phyloP scores from a whole-genome alignment of 352 stramenopile genomes.

The Phytophthora pseudosyringae region DNA sequence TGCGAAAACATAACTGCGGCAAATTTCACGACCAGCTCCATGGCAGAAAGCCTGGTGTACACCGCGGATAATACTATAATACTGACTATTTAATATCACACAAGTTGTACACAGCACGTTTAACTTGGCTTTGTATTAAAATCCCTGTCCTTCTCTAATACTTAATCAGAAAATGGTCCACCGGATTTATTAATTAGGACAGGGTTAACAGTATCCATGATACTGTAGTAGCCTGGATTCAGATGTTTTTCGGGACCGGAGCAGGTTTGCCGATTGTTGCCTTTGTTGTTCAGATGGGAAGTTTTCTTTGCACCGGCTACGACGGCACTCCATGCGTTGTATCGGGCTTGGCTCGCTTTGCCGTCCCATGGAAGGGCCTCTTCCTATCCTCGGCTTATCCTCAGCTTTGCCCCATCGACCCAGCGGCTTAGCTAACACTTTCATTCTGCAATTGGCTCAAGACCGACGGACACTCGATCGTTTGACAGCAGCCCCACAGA shows the following conservation, averaged over 20 bases:
- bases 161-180: too few relatives aligned
- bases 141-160: too few relatives aligned
- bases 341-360: slow-evolving; percentile 24
- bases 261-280: slow-evolving; percentile 16
- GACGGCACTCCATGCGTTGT: slow-evolving; percentile 30
- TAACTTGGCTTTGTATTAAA: too few relatives aligned
- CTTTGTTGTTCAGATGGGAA: slow-evolving; percentile 21
- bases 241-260: slow-evolving; percentile 23
- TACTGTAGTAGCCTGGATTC: too few relatives aligned
- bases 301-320: slow-evolving; percentile 30
- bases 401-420: slow-evolving; percentile 33
- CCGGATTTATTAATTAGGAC: too few relatives aligned
- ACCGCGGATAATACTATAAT: too few relatives aligned
- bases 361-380: slow-evolving; percentile 22
- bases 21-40: too few relatives aligned
- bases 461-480: slow-evolving; percentile 16
- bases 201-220: too few relatives aligned
- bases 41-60: too few relatives aligned
- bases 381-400: slow-evolving; percentile 40
- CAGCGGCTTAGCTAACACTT: slow-evolving; percentile 29
- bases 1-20: too few relatives aligned
- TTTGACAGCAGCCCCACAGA: slow-evolving; percentile 26
- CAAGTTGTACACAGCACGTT: too few relatives aligned
- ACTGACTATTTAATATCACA: too few relatives aligned
- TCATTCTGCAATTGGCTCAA: slow-evolving; percentile 38